Percentiles rank a stretch among this genome's conserved stretches.
These are phyloP conservation scores for Curvularia eragrostidis DNA, from an alignment of 2,329 filamentous ascomycete species.

Conservation along the genomic window DNA sequence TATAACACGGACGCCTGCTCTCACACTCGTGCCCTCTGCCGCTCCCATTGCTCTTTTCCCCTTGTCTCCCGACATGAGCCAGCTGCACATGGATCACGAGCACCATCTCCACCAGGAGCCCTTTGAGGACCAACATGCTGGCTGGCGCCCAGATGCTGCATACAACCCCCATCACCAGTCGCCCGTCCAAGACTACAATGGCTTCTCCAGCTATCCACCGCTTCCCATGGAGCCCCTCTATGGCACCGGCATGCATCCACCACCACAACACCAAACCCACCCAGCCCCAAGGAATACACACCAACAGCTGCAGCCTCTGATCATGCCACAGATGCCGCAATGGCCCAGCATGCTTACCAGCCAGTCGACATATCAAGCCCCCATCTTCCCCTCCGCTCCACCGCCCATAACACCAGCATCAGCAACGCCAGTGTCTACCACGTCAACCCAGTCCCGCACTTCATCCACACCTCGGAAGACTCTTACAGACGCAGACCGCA, in stretches of 20 bases:
- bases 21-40: constrained; percentile 20
- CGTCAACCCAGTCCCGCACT: constrained; percentile 50
- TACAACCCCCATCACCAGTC: constrained; percentile 49
- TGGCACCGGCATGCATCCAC: constrained; percentile 48
- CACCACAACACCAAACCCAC: constrained; percentile 37
- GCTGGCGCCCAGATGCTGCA: constrained; percentile 42
- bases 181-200: constrained; percentile 51
- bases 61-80: constrained; percentile 45
- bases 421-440: constrained; percentile 50
- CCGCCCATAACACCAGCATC: constrained; percentile 48
- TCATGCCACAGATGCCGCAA: constrained; percentile 48
- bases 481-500: constrained; percentile 86
- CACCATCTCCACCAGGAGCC: constrained; percentile 45
- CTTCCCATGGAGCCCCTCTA: constrained; percentile 52
- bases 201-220: constrained; percentile 47
- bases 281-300: constrained; percentile 45
- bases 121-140: constrained; percentile 44
- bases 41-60: constrained; percentile 24
- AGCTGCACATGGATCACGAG: constrained; percentile 53
- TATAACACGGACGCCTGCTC: constrained; percentile 35
- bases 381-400: constrained; percentile 48
- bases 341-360: constrained; percentile 54
- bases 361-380: constrained; percentile 50
- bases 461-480: constrained; percentile 78
- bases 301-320: constrained; percentile 51